Percentiles rank a stretch among this genome's conserved stretches.
phyloP scores from a whole-genome alignment of 1,139 yeast genomes.

The Dujonia santamariae region DNA sequence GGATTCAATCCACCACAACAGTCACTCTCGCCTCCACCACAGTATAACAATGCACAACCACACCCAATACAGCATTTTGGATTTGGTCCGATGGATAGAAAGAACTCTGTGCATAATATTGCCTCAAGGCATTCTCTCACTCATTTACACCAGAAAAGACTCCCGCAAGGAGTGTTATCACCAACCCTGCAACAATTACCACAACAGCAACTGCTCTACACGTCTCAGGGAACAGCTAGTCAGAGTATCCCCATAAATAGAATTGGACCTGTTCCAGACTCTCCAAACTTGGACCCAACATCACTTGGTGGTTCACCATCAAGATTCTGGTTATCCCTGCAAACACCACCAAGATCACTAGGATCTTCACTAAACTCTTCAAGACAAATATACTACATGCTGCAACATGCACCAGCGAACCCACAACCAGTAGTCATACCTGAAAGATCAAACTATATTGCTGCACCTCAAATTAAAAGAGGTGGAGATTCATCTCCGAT shows the following conservation, averaged over 20 bases:
- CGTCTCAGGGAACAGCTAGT: conserved; percentile 14
- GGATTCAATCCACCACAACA: conserved; percentile 5
- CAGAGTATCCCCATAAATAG: conserved; percentile 29
- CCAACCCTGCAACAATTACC: conserved; percentile 6
- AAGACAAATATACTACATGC: conserved; percentile 17
- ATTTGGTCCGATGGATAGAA: conserved; percentile 3
- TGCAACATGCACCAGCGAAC: conserved; percentile 9
- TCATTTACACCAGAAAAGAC: conserved; percentile 7
- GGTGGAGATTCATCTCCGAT: conserved; percentile 9
- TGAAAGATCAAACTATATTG: conserved; percentile 4
- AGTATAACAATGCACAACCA: conserved; percentile 8
- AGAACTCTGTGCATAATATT: conserved; percentile 6
- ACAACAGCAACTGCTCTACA: conserved; percentile 4
- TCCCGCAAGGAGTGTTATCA: conserved; percentile 1
- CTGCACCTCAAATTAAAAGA: conserved; percentile 2
- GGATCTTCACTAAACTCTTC: conserved; percentile 20
- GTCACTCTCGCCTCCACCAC: conserved; percentile 3
- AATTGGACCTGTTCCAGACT: conserved; percentile 34
- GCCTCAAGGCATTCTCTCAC: conserved; percentile 8
- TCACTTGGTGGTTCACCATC: conserved; percentile 57
- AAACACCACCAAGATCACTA: conserved; percentile 47
- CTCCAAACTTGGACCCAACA: conserved; percentile 51
- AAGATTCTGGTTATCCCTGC: conserved; percentile 49
- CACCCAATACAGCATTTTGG: conserved; percentile 5
- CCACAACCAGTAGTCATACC: conserved; percentile 8